phyloP scores from a whole-genome alignment of 2,329 filamentous ascomycete genomes.

The Parastagonospora nodorum region DNA sequence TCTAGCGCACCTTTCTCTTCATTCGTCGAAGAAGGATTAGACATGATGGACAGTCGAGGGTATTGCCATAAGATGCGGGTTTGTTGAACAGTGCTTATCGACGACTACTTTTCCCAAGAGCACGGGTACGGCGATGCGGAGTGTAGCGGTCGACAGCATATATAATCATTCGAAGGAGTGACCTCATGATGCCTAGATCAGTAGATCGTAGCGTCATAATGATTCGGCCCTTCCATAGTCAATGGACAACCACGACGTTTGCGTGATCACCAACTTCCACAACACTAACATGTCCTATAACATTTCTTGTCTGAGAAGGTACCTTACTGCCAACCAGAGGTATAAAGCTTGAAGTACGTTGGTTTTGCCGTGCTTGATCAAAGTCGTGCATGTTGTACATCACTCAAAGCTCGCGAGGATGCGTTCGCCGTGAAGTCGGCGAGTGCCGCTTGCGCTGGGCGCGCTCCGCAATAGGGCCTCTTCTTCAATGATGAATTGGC shows the following conservation, averaged over 20 bases:
- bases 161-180: slow-evolving; percentile 2
- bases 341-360: too few species aligned
- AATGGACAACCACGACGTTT: slow-evolving; percentile 8
- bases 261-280: slow-evolving; percentile 1
- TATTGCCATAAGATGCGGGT: neutral
- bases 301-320: too few species aligned
- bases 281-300: too few species aligned
- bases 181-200: slow-evolving; percentile 7
- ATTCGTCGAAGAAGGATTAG: slow-evolving; percentile 7
- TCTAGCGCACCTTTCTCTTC: slow-evolving; percentile 13
- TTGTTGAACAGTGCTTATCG: neutral
- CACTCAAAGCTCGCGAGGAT: neutral
- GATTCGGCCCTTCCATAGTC: neutral
- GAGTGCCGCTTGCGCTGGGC: neutral
- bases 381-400: neutral
- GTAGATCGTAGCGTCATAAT: neutral
- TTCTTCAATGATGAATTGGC: too few species aligned
- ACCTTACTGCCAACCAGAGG: too few species aligned
- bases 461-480: too few species aligned
- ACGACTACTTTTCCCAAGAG: too few species aligned
- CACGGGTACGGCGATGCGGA: neutral
- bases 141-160: neutral
- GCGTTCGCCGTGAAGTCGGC: slow-evolving; percentile 1
- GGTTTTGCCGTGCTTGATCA: too few species aligned
- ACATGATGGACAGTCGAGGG: slow-evolving; percentile 10